A percentile compares a stretch with the other conserved stretches of the same genome.
phyloP scores from a whole-genome alignment of 257 asterid genomes.

The Solanum pennellii region DNA sequence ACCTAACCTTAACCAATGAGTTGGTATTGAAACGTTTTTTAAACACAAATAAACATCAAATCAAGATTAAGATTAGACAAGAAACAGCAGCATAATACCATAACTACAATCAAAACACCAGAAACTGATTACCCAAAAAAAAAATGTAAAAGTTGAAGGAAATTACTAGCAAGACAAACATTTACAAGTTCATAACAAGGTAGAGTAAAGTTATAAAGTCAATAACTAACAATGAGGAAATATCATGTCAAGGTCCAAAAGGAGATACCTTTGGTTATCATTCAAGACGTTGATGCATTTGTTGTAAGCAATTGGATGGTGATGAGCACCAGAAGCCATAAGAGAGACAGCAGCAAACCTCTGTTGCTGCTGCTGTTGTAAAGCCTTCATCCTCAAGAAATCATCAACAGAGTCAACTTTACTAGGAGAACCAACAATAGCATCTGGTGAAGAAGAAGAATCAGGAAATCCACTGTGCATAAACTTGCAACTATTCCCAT shows the following conservation, averaged over 20 bases:
- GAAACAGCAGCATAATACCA: not conserved
- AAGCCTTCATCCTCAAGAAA: constrained; percentile 54
- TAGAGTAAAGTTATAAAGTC: not conserved
- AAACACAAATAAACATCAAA: not conserved
- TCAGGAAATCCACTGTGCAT: constrained; percentile 26
- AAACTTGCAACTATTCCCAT: constrained; percentile 60
- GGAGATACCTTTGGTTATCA: constrained; percentile 57
- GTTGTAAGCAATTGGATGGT: constrained; percentile 41
- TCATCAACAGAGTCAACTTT: constrained; percentile 49
- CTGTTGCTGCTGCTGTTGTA: constrained; percentile 70
- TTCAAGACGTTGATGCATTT: constrained; percentile 53
- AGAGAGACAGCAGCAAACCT: constrained; percentile 46
- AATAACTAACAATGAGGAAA: not conserved
- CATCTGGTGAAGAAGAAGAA: not conserved
- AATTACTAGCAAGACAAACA: not conserved
- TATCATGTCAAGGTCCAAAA: not conserved
- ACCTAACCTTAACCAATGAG: not conserved
- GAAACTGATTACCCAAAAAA: not conserved
- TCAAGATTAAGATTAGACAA: not conserved
- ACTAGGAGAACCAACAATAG: constrained; percentile 41
- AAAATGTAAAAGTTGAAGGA: not conserved
- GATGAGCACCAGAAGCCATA: constrained; percentile 59
- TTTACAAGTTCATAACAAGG: not conserved
- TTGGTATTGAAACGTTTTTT: not conserved
- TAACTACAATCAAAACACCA: not conserved